These are phyloP conservation scores for Cystobasidium slooffiae DNA, from an alignment of 1,284 basidiomycete species.

Conservation along the genomic window DNA sequence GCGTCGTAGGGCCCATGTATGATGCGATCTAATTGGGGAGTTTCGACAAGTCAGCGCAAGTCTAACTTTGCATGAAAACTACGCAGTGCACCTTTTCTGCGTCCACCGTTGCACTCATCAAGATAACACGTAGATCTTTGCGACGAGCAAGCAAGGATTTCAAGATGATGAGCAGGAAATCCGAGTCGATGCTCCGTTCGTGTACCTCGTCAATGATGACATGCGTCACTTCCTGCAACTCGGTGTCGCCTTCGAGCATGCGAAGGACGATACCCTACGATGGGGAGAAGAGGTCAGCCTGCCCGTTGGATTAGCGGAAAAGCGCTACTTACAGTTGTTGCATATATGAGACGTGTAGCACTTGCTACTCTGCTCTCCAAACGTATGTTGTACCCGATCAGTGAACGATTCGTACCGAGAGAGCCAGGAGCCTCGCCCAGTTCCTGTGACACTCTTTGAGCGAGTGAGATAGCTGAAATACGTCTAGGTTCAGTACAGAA, in stretches of 20 bases:
- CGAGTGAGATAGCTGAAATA: conserved; percentile 96
- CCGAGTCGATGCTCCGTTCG: conserved; percentile 95
- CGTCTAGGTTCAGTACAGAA: conserved; percentile 95
- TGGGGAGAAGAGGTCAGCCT: conserved; percentile 48
- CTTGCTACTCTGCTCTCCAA: conserved; percentile 70
- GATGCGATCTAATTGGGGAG: conserved; percentile 71
- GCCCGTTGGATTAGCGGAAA: not conserved
- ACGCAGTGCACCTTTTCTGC: conserved; percentile 53
- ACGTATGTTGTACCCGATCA: conserved; percentile 94
- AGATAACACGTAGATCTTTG: conserved; percentile 83
- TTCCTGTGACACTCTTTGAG: conserved; percentile 92
- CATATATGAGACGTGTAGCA: conserved; percentile 63
- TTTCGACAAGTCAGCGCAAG: conserved; percentile 55
- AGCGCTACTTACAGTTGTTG: conserved; percentile 64
- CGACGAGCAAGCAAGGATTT: conserved; percentile 82
- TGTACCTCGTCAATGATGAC: conserved; percentile 88
- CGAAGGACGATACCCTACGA: conserved; percentile 92
- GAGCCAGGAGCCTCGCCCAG: conserved; percentile 81
- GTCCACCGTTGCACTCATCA: conserved; percentile 98
- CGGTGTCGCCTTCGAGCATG: conserved; percentile 87
- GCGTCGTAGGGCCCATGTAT: conserved; percentile 84
- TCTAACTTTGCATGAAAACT: not conserved
- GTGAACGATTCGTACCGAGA: conserved; percentile 77
- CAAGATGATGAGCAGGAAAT: conserved; percentile 93
- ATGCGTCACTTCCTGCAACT: conserved; percentile 91